These are phyloP conservation scores for Sinapis alba DNA, from an alignment of 441 rosid genomes.

Conservation along the genomic window DNA sequence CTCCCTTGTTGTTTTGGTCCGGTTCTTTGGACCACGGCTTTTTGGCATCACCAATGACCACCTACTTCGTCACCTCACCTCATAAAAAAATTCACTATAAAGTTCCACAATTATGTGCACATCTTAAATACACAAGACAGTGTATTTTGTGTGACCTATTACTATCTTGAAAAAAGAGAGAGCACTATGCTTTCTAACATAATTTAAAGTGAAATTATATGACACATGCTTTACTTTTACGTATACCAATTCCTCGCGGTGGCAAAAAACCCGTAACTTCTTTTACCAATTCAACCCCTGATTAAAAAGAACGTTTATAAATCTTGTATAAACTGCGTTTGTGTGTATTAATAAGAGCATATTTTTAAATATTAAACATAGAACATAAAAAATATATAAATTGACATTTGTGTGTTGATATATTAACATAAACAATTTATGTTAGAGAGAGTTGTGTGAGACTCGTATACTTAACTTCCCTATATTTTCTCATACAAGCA, in stretches of 20 bases:
- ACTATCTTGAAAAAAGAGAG: not conserved
- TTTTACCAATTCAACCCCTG: slow-evolving; percentile 1
- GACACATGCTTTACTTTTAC: not conserved
- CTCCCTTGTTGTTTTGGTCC: not conserved
- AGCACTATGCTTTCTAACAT: not conserved
- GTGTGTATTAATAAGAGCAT: not conserved
- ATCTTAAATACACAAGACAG: not conserved
- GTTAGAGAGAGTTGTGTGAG: slow-evolving; percentile 18
- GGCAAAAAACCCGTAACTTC: not conserved
- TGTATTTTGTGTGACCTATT: not conserved
- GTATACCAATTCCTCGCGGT: slow-evolving; percentile 9
- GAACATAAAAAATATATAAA: not conserved
- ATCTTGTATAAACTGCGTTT: not conserved
- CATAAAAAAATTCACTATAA: not conserved
- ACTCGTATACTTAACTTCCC: slow-evolving; percentile 6
- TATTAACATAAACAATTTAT: not conserved
- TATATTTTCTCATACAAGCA: not conserved
- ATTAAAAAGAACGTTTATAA: not conserved
- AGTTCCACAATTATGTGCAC: not conserved
- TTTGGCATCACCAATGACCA: slow-evolving; percentile 24
- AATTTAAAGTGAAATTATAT: not conserved
- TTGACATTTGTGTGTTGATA: not conserved
- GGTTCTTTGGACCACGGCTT: slow-evolving; percentile 20
- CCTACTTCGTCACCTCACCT: slow-evolving; percentile 25
- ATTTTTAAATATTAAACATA: not conserved